Evolutionary conservation across 441 rosid species (phyloP).

Genomic region (Gossypium davidsonii): DNA sequence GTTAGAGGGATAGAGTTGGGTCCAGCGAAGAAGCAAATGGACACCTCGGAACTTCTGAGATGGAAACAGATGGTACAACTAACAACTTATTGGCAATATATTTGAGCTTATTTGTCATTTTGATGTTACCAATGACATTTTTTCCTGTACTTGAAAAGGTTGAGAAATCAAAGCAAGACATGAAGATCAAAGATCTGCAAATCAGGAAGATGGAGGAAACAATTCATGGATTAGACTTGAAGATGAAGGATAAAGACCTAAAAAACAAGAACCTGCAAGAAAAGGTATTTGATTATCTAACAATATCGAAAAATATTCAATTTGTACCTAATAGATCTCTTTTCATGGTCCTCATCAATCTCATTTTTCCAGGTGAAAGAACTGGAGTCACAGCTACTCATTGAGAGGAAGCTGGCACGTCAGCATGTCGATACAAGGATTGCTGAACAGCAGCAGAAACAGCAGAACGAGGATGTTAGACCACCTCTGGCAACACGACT

Average conservation of each 20-base stretch:
- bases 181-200: slow-evolving; percentile 80
- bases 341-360: not conserved
- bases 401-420: slow-evolving; percentile 90
- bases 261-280: slow-evolving; percentile 77
- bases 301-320: not conserved
- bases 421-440: slow-evolving; percentile 89
- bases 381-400: slow-evolving; percentile 78
- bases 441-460: slow-evolving; percentile 63
- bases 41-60: slow-evolving; percentile 62
- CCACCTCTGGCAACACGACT: slow-evolving; percentile 46
- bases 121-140: not conserved
- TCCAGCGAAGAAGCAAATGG: slow-evolving; percentile 76
- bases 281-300: slow-evolving; percentile 42
- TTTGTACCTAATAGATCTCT: not conserved
- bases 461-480: slow-evolving; percentile 56
- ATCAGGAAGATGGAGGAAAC: slow-evolving; percentile 84
- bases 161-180: slow-evolving; percentile 78
- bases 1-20: slow-evolving; percentile 94
- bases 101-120: not conserved
- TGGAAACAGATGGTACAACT: slow-evolving; percentile 71
- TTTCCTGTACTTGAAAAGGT: slow-evolving; percentile 29
- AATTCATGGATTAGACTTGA: slow-evolving; percentile 53
- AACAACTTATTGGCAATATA: not conserved
- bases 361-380: slow-evolving; percentile 59
- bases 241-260: slow-evolving; percentile 72